Evolutionary conservation across 1,139 yeast genomes (phyloP).

Genomic region (Zhuliangozyma parablackwelliae): DNA sequence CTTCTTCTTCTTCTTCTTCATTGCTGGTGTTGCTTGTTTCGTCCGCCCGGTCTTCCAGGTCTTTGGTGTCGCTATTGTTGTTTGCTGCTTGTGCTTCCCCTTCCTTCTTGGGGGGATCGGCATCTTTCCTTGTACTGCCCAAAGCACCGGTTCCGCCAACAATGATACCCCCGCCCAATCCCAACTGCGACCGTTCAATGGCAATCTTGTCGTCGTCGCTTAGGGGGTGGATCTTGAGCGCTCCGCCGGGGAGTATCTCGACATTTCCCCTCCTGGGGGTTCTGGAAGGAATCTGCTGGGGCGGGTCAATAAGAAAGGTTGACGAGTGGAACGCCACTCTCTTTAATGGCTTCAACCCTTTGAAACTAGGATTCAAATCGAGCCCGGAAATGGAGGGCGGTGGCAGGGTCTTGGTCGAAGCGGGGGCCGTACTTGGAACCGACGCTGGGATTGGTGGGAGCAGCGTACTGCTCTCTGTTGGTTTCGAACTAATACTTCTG

Average conservation of each 20-base stretch:
- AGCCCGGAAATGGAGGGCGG: conserved; percentile 7
- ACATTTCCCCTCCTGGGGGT: conserved; percentile 80
- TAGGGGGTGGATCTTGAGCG: conserved; percentile 55
- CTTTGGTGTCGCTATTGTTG: too few relatives aligned
- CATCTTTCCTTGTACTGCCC: conserved; percentile 44
- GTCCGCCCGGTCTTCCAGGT: conserved; percentile 29
- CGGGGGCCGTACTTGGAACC: background rate
- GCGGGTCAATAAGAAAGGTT: conserved; percentile 81
- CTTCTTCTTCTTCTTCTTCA: conserved; percentile 13
- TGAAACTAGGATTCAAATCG: conserved; percentile 20
- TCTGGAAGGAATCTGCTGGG: conserved; percentile 91
- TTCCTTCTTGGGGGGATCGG: conserved; percentile 67
- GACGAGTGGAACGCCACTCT: conserved; percentile 71
- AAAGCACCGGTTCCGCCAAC: conserved; percentile 73
- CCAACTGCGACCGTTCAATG: conserved; percentile 46
- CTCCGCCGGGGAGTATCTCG: conserved; percentile 62
- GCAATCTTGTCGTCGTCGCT: conserved; percentile 40
- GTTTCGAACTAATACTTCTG: conserved; percentile 14
- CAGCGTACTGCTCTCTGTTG: conserved; percentile 3
- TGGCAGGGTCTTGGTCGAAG: conserved; percentile 7
- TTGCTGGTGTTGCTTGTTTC: conserved; percentile 3
- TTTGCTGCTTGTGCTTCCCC: conserved; percentile 46
- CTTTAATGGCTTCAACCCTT: conserved; percentile 43
- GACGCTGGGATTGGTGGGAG: background rate
- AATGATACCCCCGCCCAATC: conserved; percentile 67